Evolutionary conservation across 805 yeast species (phyloP).

Genomic region (Starmerella apis): DNA sequence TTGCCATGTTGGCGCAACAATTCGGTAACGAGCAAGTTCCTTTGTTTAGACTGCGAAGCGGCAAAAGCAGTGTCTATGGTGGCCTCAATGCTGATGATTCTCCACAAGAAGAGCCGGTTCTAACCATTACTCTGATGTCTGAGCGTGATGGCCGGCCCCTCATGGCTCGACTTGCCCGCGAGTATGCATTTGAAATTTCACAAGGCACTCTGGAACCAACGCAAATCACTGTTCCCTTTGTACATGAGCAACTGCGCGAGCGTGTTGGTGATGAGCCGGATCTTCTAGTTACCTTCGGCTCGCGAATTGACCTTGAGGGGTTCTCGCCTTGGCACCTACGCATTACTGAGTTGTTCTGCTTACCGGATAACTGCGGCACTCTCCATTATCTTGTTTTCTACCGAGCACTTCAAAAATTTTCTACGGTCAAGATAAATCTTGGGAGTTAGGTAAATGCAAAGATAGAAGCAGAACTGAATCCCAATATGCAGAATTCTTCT

Average conservation of each 20-base stretch:
- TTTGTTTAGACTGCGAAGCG: constrained; percentile 13
- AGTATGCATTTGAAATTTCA: constrained; percentile 66
- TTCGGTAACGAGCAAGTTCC: constrained; percentile 44
- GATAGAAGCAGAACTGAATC: too few relatives aligned
- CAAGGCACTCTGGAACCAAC: constrained; percentile 48
- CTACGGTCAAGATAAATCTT: constrained; percentile 75
- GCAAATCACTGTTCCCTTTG: constrained; percentile 63
- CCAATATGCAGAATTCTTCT: too few relatives aligned
- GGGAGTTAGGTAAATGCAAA: constrained; percentile 47
- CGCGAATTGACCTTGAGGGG: constrained; percentile 80
- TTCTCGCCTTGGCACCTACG: constrained; percentile 98
- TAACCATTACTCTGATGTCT: constrained; percentile 58
- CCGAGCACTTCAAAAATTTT: constrained; percentile 38
- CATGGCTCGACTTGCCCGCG: constrained; percentile 75
- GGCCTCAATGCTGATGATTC: neutral
- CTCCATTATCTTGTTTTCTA: constrained; percentile 76
- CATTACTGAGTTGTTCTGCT: constrained; percentile 82
- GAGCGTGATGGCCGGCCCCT: constrained; percentile 81
- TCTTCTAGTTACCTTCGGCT: constrained; percentile 70
- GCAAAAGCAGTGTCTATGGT: neutral
- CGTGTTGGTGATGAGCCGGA: constrained; percentile 92
- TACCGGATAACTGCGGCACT: constrained; percentile 63
- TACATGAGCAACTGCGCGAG: constrained; percentile 46
- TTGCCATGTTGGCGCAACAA: constrained; percentile 52
- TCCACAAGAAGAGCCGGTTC: constrained; percentile 17